These are phyloP conservation scores for Claviceps arundinis DNA, from an alignment of 2,329 filamentous ascomycete species.

Conservation along the genomic window DNA sequence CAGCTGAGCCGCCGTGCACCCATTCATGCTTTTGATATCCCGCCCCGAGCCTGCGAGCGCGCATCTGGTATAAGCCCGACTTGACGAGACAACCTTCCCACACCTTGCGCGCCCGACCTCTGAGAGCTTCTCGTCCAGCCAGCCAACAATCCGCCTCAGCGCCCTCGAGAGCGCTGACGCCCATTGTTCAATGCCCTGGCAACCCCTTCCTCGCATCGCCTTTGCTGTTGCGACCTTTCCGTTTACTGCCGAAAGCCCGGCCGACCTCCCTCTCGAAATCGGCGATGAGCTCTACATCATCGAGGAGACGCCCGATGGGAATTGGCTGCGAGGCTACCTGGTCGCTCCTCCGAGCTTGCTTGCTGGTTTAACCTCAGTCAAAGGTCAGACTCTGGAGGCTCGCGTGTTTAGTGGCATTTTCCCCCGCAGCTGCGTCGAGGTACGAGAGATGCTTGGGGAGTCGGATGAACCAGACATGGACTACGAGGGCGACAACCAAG, in stretches of 20 bases:
- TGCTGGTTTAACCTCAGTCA: constrained; percentile 77
- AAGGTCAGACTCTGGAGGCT: constrained; percentile 86
- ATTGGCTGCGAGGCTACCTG: constrained; percentile 92
- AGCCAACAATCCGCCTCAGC: constrained; percentile 1
- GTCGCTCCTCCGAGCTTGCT: constrained; percentile 88
- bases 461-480: constrained; percentile 40
- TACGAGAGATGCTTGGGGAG: constrained; percentile 81
- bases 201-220: constrained; percentile 89
- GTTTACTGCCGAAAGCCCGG: constrained; percentile 72
- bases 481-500: constrained; percentile 27
- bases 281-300: constrained; percentile 99
- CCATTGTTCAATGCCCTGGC: constrained; percentile 69
- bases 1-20: constrained; percentile 1
- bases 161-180: constrained; percentile 8
- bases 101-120: background rate
- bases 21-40: constrained; percentile 1
- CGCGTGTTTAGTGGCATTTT: constrained; percentile 98
- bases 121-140: background rate
- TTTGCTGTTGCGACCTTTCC: constrained; percentile 96
- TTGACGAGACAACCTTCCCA: background rate
- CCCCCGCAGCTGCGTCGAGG: constrained; percentile 84
- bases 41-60: constrained; percentile 3
- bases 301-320: constrained; percentile 81
- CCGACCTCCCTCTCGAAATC: constrained; percentile 90
- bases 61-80: background rate